Evolutionary conservation across 1,284 basidiomycete genomes (phyloP).

Genomic region (Moniliophthora roreri): DNA sequence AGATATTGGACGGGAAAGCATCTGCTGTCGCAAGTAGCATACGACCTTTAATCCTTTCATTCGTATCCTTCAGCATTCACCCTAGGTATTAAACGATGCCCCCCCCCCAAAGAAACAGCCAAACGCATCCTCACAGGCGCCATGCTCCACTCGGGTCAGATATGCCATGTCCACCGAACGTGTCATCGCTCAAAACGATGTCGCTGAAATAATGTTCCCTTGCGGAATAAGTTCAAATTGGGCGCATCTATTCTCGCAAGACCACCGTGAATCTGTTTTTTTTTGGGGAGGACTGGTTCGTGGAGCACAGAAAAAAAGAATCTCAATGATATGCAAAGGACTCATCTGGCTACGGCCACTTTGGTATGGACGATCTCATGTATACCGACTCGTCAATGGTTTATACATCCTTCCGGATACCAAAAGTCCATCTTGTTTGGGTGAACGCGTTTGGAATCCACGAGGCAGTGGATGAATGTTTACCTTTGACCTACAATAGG

Average conservation of each 20-base stretch:
- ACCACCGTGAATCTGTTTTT: slow-evolving; percentile 51
- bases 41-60: too few relatives aligned
- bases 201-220: slow-evolving; percentile 35
- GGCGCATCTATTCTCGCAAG: slow-evolving; percentile 49
- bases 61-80: background rate
- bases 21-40: slow-evolving; percentile 60
- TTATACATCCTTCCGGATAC: too few relatives aligned
- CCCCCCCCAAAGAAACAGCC: slow-evolving; percentile 59
- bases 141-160: slow-evolving; percentile 62
- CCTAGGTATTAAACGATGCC: slow-evolving; percentile 55
- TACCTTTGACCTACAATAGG: too few relatives aligned
- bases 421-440: too few relatives aligned
- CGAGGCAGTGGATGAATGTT: too few relatives aligned
- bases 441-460: too few relatives aligned
- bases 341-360: too few relatives aligned
- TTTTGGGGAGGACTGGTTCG: slow-evolving; percentile 43
- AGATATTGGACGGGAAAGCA: slow-evolving; percentile 76
- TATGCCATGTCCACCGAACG: slow-evolving; percentile 76
- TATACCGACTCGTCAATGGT: too few relatives aligned
- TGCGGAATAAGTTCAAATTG: slow-evolving; percentile 32
- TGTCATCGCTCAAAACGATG: slow-evolving; percentile 53
- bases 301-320: slow-evolving; percentile 48
- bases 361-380: too few relatives aligned
- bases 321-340: too few relatives aligned
- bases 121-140: slow-evolving; percentile 56